Evolutionary conservation across 148 eudicot genomes (phyloP).

Genomic region (Fagopyrum homotropicum): DNA sequence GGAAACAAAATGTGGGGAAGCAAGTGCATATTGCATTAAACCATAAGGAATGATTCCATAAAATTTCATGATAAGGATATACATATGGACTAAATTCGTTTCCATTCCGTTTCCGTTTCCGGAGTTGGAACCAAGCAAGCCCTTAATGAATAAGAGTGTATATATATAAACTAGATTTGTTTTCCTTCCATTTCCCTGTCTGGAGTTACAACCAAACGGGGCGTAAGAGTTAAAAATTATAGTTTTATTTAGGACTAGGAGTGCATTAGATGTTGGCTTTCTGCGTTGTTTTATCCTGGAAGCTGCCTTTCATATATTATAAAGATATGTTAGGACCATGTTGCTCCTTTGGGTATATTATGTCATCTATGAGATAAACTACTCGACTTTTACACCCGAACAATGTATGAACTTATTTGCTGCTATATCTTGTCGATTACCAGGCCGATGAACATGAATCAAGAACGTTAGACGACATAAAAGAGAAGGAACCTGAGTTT

Average conservation of each 20-base stretch:
- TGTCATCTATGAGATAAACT: background rate
- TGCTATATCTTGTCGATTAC: background rate
- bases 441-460: slow-evolving; percentile 86
- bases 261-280: background rate
- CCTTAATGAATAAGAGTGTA: too few relatives aligned
- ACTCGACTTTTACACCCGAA: background rate
- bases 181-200: too few relatives aligned
- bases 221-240: background rate
- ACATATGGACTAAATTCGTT: too few relatives aligned
- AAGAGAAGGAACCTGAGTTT: slow-evolving; percentile 62
- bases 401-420: background rate
- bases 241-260: background rate
- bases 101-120: too few relatives aligned
- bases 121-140: too few relatives aligned
- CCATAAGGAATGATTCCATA: too few relatives aligned
- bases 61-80: too few relatives aligned
- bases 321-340: background rate
- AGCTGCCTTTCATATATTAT: background rate
- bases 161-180: too few relatives aligned
- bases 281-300: background rate
- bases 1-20: too few relatives aligned
- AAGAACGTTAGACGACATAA: slow-evolving; percentile 51
- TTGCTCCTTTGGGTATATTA: background rate
- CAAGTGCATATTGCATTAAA: too few relatives aligned
- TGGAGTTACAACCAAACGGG: too few relatives aligned